A percentile compares a stretch with the other conserved stretches of the same genome.
Conservation (phyloP, 768 basidiomycete genomes). For the Chalciporus piperatus region DNA sequence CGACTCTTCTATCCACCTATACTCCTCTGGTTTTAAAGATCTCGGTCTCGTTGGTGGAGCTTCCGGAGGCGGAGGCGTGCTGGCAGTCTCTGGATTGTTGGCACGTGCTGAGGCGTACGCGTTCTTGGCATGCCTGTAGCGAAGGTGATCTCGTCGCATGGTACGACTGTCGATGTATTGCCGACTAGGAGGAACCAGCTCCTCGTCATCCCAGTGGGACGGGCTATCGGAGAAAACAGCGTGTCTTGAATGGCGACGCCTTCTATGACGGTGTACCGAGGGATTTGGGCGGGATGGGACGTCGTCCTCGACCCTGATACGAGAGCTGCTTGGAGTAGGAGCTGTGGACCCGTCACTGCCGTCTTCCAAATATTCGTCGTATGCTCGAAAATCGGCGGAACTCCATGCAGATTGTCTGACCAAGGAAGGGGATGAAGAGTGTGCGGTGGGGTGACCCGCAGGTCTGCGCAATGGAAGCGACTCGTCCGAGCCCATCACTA, state of each 20-base stretch:
- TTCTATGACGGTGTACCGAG: conserved; percentile 8
- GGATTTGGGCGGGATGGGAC: background rate
- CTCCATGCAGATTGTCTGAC: background rate
- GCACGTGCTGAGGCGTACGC: conserved; percentile 25
- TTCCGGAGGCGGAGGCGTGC: conserved; percentile 15
- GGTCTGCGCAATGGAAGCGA: background rate
- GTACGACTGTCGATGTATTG: conserved; percentile 25
- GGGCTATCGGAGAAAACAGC: background rate
- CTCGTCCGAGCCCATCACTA: conserved; percentile 9
- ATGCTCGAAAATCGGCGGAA: background rate
- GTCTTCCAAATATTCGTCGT: conserved; percentile 2
- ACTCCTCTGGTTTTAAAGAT: conserved; percentile 24
- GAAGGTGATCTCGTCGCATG: conserved; percentile 27
- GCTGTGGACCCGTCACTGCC: background rate
- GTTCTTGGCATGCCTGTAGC: conserved; percentile 29
- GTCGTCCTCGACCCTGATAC: conserved; percentile 13
- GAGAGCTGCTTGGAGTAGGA: background rate
- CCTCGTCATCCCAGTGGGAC: conserved; percentile 20
- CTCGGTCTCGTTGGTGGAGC: conserved; percentile 18
- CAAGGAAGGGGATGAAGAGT: background rate
- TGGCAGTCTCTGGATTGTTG: conserved; percentile 6
- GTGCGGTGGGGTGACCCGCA: background rate
- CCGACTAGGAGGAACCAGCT: conserved; percentile 14
- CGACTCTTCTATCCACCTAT: conserved; percentile 20
- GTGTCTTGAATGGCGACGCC: conserved; percentile 3